These are phyloP conservation scores for Limnomonas spitsbergensis DNA, from an alignment of 139 green algal species.

Conservation along the genomic window DNA sequence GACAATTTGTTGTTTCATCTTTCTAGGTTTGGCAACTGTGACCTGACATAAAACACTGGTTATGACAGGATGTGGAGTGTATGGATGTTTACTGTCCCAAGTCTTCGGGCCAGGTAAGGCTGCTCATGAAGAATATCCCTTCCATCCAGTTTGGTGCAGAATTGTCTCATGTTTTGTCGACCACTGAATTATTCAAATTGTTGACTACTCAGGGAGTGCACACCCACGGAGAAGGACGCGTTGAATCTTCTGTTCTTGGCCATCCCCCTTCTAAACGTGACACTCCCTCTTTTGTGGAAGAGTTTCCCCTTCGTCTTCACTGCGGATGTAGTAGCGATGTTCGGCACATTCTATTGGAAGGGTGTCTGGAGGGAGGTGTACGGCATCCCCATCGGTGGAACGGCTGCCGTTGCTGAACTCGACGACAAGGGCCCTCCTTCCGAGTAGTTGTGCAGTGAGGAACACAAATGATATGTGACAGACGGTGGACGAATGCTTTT, in stretches of 20 bases:
- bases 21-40: background rate
- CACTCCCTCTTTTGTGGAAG: constrained; percentile 89
- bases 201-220: constrained; percentile 84
- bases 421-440: too few relatives aligned
- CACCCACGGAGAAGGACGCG: constrained; percentile 87
- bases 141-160: too few relatives aligned
- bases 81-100: constrained; percentile 97
- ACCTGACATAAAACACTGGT: background rate
- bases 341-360: constrained; percentile 79
- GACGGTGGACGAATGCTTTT: too few relatives aligned
- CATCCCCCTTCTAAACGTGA: constrained; percentile 91
- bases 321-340: constrained; percentile 75
- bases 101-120: constrained; percentile 65
- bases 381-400: background rate
- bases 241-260: constrained; percentile 92
- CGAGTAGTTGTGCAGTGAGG: too few relatives aligned
- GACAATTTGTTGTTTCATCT: background rate
- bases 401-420: too few relatives aligned
- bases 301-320: constrained; percentile 88
- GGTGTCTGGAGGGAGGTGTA: constrained; percentile 18
- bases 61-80: constrained; percentile 88
- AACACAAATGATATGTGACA: too few relatives aligned
- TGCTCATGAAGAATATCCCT: too few relatives aligned
- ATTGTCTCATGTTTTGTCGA: too few relatives aligned
- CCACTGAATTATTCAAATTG: too few relatives aligned